Evolutionary conservation across 129 eudicot genomes (phyloP).

Genomic region (Tagetes erecta): DNA sequence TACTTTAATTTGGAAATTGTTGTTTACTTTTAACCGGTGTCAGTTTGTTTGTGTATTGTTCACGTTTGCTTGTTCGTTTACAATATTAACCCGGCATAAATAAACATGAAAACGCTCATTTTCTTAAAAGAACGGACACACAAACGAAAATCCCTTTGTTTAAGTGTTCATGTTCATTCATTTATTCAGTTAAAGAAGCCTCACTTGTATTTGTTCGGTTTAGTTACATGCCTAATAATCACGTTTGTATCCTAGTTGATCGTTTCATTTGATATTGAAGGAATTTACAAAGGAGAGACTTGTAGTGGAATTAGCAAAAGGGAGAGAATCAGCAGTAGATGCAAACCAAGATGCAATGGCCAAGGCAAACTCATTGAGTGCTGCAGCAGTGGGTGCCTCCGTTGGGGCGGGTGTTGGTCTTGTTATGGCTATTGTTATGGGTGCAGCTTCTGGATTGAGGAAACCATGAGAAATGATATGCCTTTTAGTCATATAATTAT

Average conservation of each 20-base stretch:
- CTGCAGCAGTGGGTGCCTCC: constrained; percentile 96
- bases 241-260: neutral
- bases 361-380: constrained; percentile 64
- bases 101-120: too few species aligned
- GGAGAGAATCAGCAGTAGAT: constrained; percentile 47
- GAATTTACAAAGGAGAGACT: constrained; percentile 82
- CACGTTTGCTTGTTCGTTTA: too few species aligned
- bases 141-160: too few species aligned
- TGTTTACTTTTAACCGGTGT: too few species aligned
- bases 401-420: constrained; percentile 93
- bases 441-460: constrained; percentile 97
- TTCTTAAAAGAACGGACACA: too few species aligned
- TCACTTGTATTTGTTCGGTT: too few species aligned
- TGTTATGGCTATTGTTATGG: constrained; percentile 92
- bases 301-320: constrained; percentile 63
- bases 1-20: too few species aligned
- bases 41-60: too few species aligned
- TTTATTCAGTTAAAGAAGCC: too few species aligned
- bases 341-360: constrained; percentile 57
- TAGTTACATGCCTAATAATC: too few species aligned
- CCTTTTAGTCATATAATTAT: neutral
- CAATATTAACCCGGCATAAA: too few species aligned
- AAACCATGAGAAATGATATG: constrained; percentile 60
- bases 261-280: constrained; percentile 32
- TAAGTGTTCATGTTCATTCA: too few species aligned